Evolutionary conservation across 805 yeast species (phyloP), one percentile per base, ranked within the genome.

Genomic region (Clavispora fructus): DNA sequence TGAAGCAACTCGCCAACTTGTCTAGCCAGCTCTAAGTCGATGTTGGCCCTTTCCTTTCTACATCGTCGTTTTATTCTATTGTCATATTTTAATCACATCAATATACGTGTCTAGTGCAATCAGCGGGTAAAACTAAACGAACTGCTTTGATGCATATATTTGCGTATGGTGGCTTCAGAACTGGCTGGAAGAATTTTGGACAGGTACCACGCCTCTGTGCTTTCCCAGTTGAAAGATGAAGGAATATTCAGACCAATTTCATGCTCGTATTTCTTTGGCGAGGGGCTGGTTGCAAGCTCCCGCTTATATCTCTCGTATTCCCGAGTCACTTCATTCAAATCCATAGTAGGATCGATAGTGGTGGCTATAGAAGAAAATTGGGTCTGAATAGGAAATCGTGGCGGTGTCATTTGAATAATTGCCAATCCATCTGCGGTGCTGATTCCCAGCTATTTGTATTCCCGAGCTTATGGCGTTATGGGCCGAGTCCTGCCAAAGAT

Each of bases 1-100:
- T 80, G 42, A 78, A 80, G 59, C 99, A 94, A 67, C 70, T 92
- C 40, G 64, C 61, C 3, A 56, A 51, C 43, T 65, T 78, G 53
- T 55, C 49, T 10, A 25, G 51, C 19, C 59, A 58, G 41, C 50
- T 58, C 17, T 33, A 33, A 12, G 13, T 4, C 41, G 52, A n/a
- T 56, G 10, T 10, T 32, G 7, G 7, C 7, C 14, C 14, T 30
- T 12, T 30, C 32, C 3, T 27, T 9, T n/a, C 35, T n/a, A 14
- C 35, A 9, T 31, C 4, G 16, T 16, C 13, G 17, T 14, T n/a
- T 31, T 30, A 13, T 30, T 14, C 35, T 29, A 29, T 9, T n/a
- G 17, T 31, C 35, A 31, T 31, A 31, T 31, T 14, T 13, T 30
- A 31, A 13, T 31, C 17, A 31, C 11, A 30, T 13, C 11, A 11